Base-by-base conservation (phyloP, 331 rosid species). In the Quercus tomentella region DNA sequence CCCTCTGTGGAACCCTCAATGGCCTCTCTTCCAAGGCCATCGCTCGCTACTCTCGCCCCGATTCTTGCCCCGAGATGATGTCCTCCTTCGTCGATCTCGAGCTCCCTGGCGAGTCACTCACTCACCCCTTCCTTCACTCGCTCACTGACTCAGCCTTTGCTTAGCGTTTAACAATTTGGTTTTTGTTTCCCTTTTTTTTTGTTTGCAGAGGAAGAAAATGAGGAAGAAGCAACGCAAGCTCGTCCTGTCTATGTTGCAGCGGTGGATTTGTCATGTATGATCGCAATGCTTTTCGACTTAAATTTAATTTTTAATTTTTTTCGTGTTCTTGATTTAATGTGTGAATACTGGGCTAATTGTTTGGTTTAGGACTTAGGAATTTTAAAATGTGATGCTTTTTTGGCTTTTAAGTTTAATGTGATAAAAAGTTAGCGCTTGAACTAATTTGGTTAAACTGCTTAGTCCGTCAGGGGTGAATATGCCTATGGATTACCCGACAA, bases 61-160 rank as follows among this genome's bases (percentile, higher is more conserved):
- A 88, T 70, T 90, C 97, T 18, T 91, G 96, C 77, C 86, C 98
- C 33, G 98, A 95, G 80, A 89, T 90, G 96, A 90, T 85, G 83
- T 95, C 99, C 52, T 91, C 99, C 6, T 95, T 95, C 84, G 87
- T 95, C 57, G 99, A 95, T 95, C 99, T 95, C 49, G 99, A 95
- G 81, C 90, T 92, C 6, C 92, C 92, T 17, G 94, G 94, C 86
- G 10, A 31, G 86, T 85, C 12, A 9, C 30, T 12, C 31, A 65
- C 33, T 71, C 28, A 43, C 10, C 20, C 57, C 3, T 23, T 63
- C 57, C 23, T 58, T 12, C 52, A 45, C 54, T 45, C 54, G 16
- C 17, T 45, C 45, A 7, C 11, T 37, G 45, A 37, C 45, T 37
- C 45, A 37, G 0, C 3, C 1, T 49, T 49, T 49, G 5, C 17